Conservation (phyloP, 495 filamentous ascomycete genomes). For the Bacidia rubella region DNA sequence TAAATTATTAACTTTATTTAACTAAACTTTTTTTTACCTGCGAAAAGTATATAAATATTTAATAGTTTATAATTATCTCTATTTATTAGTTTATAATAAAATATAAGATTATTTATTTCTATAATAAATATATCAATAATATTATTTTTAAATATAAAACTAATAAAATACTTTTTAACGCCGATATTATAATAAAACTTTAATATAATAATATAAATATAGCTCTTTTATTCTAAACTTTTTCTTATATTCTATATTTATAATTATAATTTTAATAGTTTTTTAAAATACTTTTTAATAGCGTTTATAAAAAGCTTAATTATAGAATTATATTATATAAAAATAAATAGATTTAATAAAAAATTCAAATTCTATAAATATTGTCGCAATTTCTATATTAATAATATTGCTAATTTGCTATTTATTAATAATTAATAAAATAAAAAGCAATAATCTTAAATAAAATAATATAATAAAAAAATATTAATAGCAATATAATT, state of each 20-base stretch:
- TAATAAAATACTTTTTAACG: not conserved
- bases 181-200: not conserved
- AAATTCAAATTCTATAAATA: not conserved
- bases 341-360: not conserved
- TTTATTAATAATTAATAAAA: not conserved
- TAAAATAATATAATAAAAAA: too few relatives aligned
- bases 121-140: not conserved
- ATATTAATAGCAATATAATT: too few relatives aligned
- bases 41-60: not conserved
- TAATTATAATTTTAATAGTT: not conserved
- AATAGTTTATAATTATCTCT: too few relatives aligned
- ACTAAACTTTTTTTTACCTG: not conserved
- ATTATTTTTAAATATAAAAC: not conserved
- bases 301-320: conserved; percentile 5
- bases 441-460: too few relatives aligned
- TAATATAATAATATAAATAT: not conserved
- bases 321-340: not conserved
- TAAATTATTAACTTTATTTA: not conserved
- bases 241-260: not conserved
- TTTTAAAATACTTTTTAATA: not conserved
- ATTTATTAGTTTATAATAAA: not conserved
- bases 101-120: not conserved
- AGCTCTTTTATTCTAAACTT: not conserved
- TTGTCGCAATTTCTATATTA: not conserved
- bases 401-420: not conserved